phyloP scores from a whole-genome alignment of 164 flowering plant genomes.

The Vitis vinifera region DNA sequence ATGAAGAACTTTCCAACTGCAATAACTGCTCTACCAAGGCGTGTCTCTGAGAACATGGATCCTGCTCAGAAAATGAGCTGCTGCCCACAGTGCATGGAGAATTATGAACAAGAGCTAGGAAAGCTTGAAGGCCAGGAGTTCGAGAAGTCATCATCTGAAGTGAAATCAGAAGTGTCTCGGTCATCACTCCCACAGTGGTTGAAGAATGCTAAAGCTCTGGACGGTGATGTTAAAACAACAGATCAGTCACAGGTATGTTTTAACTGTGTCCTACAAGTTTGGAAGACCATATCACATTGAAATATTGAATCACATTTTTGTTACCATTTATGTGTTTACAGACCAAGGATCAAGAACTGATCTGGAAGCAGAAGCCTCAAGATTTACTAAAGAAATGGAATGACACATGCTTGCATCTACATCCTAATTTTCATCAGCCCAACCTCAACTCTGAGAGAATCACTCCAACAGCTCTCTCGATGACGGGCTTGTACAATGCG shows the following conservation, averaged over 20 bases:
- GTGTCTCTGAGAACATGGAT: constrained; percentile 46
- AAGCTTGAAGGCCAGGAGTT: constrained; percentile 35
- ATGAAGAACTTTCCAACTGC: constrained; percentile 40
- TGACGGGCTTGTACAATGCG: constrained; percentile 42
- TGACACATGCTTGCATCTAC: constrained; percentile 61
- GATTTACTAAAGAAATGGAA: constrained; percentile 84
- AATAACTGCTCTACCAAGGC: constrained; percentile 31
- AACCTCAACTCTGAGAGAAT: constrained; percentile 32
- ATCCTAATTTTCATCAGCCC: constrained; percentile 57
- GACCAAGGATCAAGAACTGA: constrained; percentile 54
- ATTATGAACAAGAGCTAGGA: constrained; percentile 70
- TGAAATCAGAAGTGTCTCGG: constrained; percentile 43
- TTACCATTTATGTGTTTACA: constrained; percentile 19
- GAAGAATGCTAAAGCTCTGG: constrained; percentile 57
- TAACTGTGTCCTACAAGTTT: not conserved
- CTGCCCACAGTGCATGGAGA: constrained; percentile 68
- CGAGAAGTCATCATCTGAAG: constrained; percentile 58
- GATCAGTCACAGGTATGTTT: constrained; percentile 50
- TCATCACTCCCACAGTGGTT: constrained; percentile 80
- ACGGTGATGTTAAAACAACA: constrained; percentile 19
- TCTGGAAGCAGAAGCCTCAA: constrained; percentile 56
- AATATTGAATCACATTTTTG: not conserved
- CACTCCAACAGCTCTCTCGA: constrained; percentile 31
- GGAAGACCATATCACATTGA: not conserved
- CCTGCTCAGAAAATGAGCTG: constrained; percentile 41